A percentile compares a stretch with the other conserved stretches of the same genome.
phyloP scores from a whole-genome alignment of 495 filamentous ascomycete genomes.

The Polyplosphaeria fusca region DNA sequence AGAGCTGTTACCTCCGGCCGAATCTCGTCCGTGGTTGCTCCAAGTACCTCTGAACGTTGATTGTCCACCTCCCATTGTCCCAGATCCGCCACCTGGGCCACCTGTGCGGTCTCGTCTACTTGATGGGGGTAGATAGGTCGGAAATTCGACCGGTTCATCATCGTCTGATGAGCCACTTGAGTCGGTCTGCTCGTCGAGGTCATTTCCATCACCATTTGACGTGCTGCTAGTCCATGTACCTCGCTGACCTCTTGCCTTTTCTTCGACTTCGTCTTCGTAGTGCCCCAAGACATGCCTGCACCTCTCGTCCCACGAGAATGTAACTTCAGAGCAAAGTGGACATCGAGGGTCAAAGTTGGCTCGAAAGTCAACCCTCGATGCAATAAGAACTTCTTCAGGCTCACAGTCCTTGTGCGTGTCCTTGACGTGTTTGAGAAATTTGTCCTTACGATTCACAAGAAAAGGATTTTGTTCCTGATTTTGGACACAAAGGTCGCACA shows the following conservation, averaged over 20 bases:
- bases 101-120: slow-evolving; percentile 1
- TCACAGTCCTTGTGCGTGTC: slow-evolving; percentile 13
- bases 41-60: not conserved
- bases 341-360: slow-evolving; percentile 20
- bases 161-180: slow-evolving; percentile 17
- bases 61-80: too few species aligned
- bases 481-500: slow-evolving; percentile 21
- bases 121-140: too few species aligned
- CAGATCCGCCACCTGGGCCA: slow-evolving; percentile 11
- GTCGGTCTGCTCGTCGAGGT: not conserved
- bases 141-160: too few species aligned
- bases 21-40: not conserved
- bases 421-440: slow-evolving; percentile 27
- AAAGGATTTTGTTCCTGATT: slow-evolving; percentile 12
- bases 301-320: slow-evolving; percentile 19
- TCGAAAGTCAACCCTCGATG: slow-evolving; percentile 17
- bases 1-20: too few species aligned
- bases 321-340: slow-evolving; percentile 8
- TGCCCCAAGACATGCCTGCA: slow-evolving; percentile 27
- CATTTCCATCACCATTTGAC: slow-evolving; percentile 10
- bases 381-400: slow-evolving; percentile 14
- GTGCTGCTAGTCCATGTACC: not conserved
- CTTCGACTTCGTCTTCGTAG: slow-evolving; percentile 14
- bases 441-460: slow-evolving; percentile 30
- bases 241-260: not conserved